These are phyloP conservation scores for Kondoa malvinella DNA, from an alignment of 768 basidiomycete genomes.

Conservation along the genomic window DNA sequence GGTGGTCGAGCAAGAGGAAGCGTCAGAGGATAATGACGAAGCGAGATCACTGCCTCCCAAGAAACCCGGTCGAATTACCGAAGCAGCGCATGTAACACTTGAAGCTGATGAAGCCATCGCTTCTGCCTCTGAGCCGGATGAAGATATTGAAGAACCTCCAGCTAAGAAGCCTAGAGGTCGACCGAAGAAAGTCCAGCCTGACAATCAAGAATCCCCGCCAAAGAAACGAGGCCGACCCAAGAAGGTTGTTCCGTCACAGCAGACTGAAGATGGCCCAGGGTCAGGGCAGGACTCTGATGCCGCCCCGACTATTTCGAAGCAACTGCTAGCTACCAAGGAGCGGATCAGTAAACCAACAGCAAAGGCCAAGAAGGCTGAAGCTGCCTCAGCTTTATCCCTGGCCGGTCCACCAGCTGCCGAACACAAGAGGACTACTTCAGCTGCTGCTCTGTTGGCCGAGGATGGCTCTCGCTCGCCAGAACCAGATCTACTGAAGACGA, in stretches of 20 bases:
- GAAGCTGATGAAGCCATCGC: neutral
- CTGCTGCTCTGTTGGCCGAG: neutral
- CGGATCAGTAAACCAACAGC: too few species aligned
- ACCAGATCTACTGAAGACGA: neutral
- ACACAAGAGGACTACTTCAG: neutral
- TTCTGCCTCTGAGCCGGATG: neutral
- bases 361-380: too few species aligned
- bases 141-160: neutral
- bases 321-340: too few species aligned
- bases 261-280: too few species aligned
- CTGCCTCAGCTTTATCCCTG: too few species aligned
- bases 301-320: too few species aligned
- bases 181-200: too few species aligned
- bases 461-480: neutral
- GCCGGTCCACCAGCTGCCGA: neutral
- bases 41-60: neutral
- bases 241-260: too few species aligned
- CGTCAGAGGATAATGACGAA: neutral
- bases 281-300: too few species aligned
- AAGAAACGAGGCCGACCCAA: too few species aligned
- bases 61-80: neutral
- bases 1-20: neutral
- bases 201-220: too few species aligned
- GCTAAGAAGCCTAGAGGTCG: neutral
- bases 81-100: neutral